Conservation (phyloP, 1,139 yeast species). For the Cylindricascospora bacillispora region DNA sequence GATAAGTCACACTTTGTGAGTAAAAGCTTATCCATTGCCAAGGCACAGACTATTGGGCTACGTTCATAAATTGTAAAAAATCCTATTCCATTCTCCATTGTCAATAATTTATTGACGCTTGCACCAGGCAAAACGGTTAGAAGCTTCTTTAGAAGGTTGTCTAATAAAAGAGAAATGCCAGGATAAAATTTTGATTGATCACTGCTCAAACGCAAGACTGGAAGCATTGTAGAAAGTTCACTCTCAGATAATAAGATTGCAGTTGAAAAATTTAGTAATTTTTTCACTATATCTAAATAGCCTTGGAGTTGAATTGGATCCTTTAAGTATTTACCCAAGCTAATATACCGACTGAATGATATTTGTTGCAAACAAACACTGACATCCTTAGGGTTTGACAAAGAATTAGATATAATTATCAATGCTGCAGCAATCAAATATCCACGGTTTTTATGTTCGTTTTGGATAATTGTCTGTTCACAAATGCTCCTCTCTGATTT, state of each 20-base stretch:
- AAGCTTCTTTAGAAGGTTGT: conserved; percentile 17
- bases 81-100: conserved; percentile 11
- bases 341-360: conserved; percentile 8
- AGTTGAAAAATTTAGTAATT: conserved; percentile 15
- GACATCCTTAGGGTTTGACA: conserved; percentile 13
- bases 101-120: conserved; percentile 8
- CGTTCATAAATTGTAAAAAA: too few relatives aligned
- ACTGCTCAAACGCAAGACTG: conserved; percentile 11
- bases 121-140: conserved; percentile 18
- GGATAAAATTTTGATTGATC: conserved; percentile 19
- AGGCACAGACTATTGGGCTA: conserved; percentile 12
- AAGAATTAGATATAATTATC: conserved; percentile 18
- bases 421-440: conserved; percentile 18
- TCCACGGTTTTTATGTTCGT: too few relatives aligned
- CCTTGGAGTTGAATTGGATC: conserved; percentile 26
- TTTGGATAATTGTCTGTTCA: conserved; percentile 5
- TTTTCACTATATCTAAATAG: conserved; percentile 19
- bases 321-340: conserved; percentile 7
- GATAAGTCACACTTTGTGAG: conserved; percentile 6
- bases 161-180: conserved; percentile 13
- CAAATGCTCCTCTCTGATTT: conserved; percentile 5
- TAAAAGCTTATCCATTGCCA: conserved; percentile 18
- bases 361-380: conserved; percentile 7
- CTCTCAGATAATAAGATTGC: conserved; percentile 11
- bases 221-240: conserved; percentile 7